Evolutionary conservation across 2,329 filamentous ascomycete genomes (phyloP), one percentile per base, ranked within the genome.

Genomic region (Alternaria brassicicola): DNA sequence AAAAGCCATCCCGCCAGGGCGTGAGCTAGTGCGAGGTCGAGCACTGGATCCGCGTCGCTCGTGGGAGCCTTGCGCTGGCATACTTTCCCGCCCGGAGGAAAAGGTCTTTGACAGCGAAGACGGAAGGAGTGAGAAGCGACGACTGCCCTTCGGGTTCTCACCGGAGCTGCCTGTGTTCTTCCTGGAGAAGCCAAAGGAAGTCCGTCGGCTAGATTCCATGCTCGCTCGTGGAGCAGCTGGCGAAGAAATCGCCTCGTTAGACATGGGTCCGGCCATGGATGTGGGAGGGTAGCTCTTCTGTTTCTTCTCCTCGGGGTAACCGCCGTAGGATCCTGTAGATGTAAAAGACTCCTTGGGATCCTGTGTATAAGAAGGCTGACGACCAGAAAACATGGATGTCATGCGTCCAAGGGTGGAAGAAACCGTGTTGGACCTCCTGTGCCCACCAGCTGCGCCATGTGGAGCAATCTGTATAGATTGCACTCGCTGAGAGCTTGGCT

Each of bases 361-460:
- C 46, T 73, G 68, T 5, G 63, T 55, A 49, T 72, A 70, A 13
- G 73, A 70, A 49, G 69, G 65, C 52, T 74, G 72, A 42, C 75
- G 72, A 67, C 86, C 84, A n/a, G 90, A 88, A 73, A 95, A 93
- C 58, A 95, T 83, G 8, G 92, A 95, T 13, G 89, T 90, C 65
- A 88, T 92, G 61, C 93, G 88, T 39, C 92, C 91, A 33, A 97
- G 82, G 78, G 91, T 95, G 69, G 91, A 92, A 52, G 91, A 88
- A 47, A 83, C 76, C 15, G 83, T 85, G 68, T 82, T 85, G 15
- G 83, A 78, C 86, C 92, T 72, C 87, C 92, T 80, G 91, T 91
- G 64, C 33, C 80, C 76, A 80, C 61, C 80, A 61, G 65, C 66
- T 35, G 55, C 49, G 25, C 55, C 61, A 28, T 66, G 66, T 23